These are phyloP conservation scores for Berberis vulgaris DNA, from an alignment of 164 flowering plant genomes.

Conservation along the genomic window DNA sequence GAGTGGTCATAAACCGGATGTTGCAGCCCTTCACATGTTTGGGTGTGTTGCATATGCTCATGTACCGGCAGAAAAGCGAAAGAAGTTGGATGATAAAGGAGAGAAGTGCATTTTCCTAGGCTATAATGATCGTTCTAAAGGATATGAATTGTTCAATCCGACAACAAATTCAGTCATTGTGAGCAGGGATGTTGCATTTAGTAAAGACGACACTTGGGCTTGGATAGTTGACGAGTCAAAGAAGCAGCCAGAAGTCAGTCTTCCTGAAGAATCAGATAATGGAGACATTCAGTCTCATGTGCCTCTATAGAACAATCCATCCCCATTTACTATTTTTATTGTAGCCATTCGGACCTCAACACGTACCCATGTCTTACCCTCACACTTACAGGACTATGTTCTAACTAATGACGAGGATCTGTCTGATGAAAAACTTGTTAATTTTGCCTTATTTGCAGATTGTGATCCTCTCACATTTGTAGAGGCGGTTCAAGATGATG, in stretches of 20 bases:
- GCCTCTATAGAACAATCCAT: too few relatives aligned
- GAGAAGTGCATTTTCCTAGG: conserved; percentile 1
- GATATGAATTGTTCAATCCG: not conserved
- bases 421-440: not conserved
- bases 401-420: not conserved
- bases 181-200: not conserved
- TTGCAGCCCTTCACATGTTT: not conserved
- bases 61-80: not conserved
- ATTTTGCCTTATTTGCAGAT: not conserved
- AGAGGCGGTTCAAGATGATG: not conserved
- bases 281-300: too few relatives aligned
- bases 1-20: conserved; percentile 7
- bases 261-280: not conserved
- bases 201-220: not conserved
- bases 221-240: not conserved
- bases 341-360: too few relatives aligned
- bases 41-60: conserved; percentile 4
- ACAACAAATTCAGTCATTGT: not conserved
- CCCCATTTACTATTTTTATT: too few relatives aligned
- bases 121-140: not conserved
- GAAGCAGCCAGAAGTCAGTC: not conserved
- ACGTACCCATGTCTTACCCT: too few relatives aligned
- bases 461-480: not conserved
- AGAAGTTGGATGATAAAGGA: conserved; percentile 2
- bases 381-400: too few relatives aligned